Evolutionary conservation across 139 green algal genomes (phyloP), one percentile per base, ranked within the genome.

Genomic region (Pycnococcus provasolii): DNA sequence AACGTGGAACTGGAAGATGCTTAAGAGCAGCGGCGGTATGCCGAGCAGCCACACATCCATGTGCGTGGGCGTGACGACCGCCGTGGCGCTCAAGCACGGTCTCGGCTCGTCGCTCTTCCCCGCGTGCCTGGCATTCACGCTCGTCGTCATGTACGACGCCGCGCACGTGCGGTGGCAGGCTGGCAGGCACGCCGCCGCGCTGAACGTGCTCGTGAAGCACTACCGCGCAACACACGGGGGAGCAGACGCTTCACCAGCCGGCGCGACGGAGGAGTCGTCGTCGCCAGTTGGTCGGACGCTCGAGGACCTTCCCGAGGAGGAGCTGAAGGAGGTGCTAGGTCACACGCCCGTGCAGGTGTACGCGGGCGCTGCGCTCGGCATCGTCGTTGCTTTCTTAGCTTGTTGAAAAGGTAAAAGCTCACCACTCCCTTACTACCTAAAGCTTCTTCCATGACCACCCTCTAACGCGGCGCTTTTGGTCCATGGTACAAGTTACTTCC

Each of bases 81-180:
- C 89, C 7, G 77, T 97, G 4, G 92, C 83, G 0, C 70, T 94
- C 46, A 73, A 86, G 60, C 80, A 95, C 45, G 92, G 92, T 4
- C 58, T 98, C 41, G 77, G 76, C 53, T 89, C 77, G 66, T 60
- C 85, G 1, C 64, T 96, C 2, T 99, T 98, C 73, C 84, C 92
- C 0, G 67, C 95, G 13, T 77, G 72, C 26, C 69, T 96, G 2
- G 88, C 77, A 13, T 96, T 98, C 84, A 94, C 74, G 53, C 73
- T 89, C 4, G 94, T 99, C 44, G 91, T 97, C 11, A 98, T 98
- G 93, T 99, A 99, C 69, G 92, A 99, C 76, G 92, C 92, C 2
- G 90, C 93, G 46, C 87, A 87, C n/a, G 90, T 99, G 45, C 77
- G 92, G 40, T 73, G 83, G 37, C 92, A 98, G 73, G 93, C 92